Evolutionary conservation across 2,329 filamentous ascomycete genomes (phyloP).

Genomic region (Clonostachys rosea): DNA sequence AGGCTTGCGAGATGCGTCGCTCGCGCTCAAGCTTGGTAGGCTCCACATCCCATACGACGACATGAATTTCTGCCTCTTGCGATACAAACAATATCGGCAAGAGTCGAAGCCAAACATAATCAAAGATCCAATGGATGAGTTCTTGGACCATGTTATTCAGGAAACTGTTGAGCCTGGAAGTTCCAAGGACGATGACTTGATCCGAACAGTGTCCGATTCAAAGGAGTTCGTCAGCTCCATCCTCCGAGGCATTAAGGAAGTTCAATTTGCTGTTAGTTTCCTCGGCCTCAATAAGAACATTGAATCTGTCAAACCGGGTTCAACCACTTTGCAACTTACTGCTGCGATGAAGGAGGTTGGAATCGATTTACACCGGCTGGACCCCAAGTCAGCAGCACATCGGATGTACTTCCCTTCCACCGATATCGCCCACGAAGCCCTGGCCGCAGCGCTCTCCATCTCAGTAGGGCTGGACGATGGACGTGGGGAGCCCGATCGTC

Average conservation of each 20-base stretch:
- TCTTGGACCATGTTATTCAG: slow-evolving; percentile 62
- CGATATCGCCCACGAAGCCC: slow-evolving; percentile 90
- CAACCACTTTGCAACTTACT: slow-evolving; percentile 74
- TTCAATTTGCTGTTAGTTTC: slow-evolving; percentile 92
- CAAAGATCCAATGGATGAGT: slow-evolving; percentile 20
- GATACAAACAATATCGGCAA: slow-evolving; percentile 41
- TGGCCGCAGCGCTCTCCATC: slow-evolving; percentile 87
- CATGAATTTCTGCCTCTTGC: slow-evolving; percentile 57
- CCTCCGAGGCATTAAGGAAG: slow-evolving; percentile 87
- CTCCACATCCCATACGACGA: slow-evolving; percentile 91
- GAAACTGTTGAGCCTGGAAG: slow-evolving; percentile 68
- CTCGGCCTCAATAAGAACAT: slow-evolving; percentile 82
- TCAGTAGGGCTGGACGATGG: slow-evolving; percentile 89
- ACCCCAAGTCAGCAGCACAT: slow-evolving; percentile 89
- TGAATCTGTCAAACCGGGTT: slow-evolving; percentile 59
- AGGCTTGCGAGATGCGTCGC: slow-evolving; percentile 82
- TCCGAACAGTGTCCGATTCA: slow-evolving; percentile 83
- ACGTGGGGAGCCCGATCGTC: slow-evolving; percentile 76
- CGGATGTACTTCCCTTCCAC: slow-evolving; percentile 96
- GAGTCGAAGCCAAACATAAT: slow-evolving; percentile 10
- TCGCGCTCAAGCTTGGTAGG: slow-evolving; percentile 86
- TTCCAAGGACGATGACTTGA: slow-evolving; percentile 56
- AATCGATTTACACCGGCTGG: slow-evolving; percentile 84
- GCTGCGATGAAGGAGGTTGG: slow-evolving; percentile 95
- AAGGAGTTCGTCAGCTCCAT: slow-evolving; percentile 90